phyloP scores from a whole-genome alignment of 78 protist species.

The Paratrimastix pyriformis region DNA sequence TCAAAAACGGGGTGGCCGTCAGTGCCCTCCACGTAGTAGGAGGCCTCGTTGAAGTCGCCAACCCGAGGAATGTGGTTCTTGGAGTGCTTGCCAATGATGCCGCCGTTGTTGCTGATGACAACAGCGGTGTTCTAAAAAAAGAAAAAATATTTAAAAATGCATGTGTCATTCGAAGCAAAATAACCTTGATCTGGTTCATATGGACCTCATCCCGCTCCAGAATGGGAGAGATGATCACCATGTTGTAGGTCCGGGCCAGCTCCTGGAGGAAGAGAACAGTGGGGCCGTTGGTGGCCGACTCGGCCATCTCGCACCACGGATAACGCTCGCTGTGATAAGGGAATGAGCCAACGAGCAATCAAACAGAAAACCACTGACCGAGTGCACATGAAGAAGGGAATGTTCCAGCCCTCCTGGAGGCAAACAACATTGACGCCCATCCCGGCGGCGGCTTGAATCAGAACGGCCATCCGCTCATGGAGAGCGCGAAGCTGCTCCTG shows the following conservation, averaged over 20 bases:
- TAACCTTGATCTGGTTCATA: slow-evolving; percentile 57
- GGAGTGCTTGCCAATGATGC: slow-evolving; percentile 65
- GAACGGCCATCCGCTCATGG: slow-evolving; percentile 37
- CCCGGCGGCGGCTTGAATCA: slow-evolving; percentile 72
- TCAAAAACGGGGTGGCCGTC: slow-evolving; percentile 85
- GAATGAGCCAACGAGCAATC: not conserved
- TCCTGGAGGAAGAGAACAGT: slow-evolving; percentile 46
- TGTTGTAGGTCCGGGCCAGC: slow-evolving; percentile 60
- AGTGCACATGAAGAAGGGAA: slow-evolving; percentile 83
- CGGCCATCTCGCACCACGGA: slow-evolving; percentile 84
- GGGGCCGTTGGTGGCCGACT: slow-evolving; percentile 60
- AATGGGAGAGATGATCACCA: slow-evolving; percentile 84
- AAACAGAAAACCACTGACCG: too few species aligned
- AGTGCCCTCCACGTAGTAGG: slow-evolving; percentile 80
- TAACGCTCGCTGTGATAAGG: too few species aligned
- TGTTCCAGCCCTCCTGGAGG: slow-evolving; percentile 85
- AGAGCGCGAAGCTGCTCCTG: slow-evolving; percentile 57
- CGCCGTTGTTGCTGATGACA: slow-evolving; percentile 64
- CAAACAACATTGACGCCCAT: slow-evolving; percentile 73
- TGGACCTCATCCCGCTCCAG: slow-evolving; percentile 73
- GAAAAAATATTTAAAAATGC: too few species aligned
- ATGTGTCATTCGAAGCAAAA: too few species aligned
- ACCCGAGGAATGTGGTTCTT: slow-evolving; percentile 89
- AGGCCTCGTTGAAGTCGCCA: slow-evolving; percentile 91
- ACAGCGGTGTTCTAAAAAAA: too few species aligned